phyloP scores from a whole-genome alignment of 352 stramenopile genomes.

The Globisporangium perplexum region DNA sequence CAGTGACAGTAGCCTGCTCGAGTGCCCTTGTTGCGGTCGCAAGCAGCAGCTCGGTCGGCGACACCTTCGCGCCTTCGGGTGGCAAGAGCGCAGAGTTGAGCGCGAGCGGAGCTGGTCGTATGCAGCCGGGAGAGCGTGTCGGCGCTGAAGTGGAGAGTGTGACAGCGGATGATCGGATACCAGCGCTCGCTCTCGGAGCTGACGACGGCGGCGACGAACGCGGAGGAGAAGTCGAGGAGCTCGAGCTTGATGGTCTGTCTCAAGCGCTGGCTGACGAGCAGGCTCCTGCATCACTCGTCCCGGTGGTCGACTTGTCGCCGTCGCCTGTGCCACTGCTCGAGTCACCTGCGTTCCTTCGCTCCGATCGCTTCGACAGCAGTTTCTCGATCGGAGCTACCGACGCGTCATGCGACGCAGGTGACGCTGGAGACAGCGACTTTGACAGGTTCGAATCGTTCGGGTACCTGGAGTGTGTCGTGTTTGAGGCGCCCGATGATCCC shows the following conservation, averaged over 20 bases:
- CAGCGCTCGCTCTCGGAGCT: neutral
- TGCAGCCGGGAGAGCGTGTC: neutral
- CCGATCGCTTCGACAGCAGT: conserved; percentile 4
- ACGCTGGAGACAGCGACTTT: conserved; percentile 2
- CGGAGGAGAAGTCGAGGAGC: neutral
- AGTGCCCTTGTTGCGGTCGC: neutral
- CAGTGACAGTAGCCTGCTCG: neutral
- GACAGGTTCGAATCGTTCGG: conserved; percentile 34
- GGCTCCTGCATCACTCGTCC: neutral
- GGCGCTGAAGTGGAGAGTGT: no score
- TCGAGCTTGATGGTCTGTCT: neutral
- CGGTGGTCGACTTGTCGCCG: conserved; percentile 5
- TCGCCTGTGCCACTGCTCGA: conserved; percentile 13
- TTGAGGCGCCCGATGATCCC: conserved; percentile 4
- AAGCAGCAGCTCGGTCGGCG: neutral
- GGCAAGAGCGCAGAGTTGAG: neutral
- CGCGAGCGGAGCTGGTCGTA: neutral
- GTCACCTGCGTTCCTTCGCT: conserved; percentile 1
- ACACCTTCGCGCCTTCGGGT: no score
- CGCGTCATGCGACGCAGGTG: no score
- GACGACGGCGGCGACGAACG: neutral
- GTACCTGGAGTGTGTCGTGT: conserved; percentile 22
- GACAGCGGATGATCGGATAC: neutral
- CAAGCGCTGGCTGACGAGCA: neutral
- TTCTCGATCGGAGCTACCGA: neutral